Percentiles rank a stretch among this genome's conserved stretches.
These are phyloP conservation scores for Phytomonas sp. DNA, from an alignment of 208 protist species.

Conservation along the genomic window DNA sequence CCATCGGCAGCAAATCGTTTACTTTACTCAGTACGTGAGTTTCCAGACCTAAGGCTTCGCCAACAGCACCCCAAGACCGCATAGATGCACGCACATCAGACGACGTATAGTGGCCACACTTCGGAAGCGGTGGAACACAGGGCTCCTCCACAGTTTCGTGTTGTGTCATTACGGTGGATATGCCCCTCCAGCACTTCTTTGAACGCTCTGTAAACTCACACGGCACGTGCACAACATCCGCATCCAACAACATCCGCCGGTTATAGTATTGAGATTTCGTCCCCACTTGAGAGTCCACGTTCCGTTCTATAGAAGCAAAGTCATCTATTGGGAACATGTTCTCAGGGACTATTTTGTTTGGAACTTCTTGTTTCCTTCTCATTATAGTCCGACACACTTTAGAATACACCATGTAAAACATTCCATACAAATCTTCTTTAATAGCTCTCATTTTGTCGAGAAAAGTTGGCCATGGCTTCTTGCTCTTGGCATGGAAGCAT, in stretches of 20 bases:
- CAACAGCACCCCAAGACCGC: slow-evolving; percentile 16
- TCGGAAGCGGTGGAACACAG: slow-evolving; percentile 9
- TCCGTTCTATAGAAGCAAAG: slow-evolving; percentile 9
- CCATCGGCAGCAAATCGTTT: slow-evolving; percentile 18
- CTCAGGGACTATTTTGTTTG: background rate
- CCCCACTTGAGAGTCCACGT: background rate
- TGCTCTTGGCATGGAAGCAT: background rate
- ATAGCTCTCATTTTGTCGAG: background rate
- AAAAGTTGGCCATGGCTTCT: background rate
- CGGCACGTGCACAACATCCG: slow-evolving; percentile 30
- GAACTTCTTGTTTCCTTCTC: background rate
- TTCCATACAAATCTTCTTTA: background rate
- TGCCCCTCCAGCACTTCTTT: slow-evolving; percentile 21
- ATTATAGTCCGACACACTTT: background rate
- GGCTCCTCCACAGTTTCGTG: slow-evolving; percentile 14
- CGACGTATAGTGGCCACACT: background rate
- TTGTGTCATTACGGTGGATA: background rate
- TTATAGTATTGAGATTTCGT: slow-evolving; percentile 18
- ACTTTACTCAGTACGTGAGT: slow-evolving; percentile 12
- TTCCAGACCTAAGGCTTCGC: slow-evolving; percentile 9
- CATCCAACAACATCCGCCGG: slow-evolving; percentile 18
- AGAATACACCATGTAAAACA: background rate
- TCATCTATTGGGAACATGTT: slow-evolving; percentile 18
- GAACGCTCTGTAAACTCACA: slow-evolving; percentile 19
- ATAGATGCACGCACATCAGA: slow-evolving; percentile 16